Evolutionary conservation across 805 yeast species (phyloP).

Genomic region (Myxozyma udenii): DNA sequence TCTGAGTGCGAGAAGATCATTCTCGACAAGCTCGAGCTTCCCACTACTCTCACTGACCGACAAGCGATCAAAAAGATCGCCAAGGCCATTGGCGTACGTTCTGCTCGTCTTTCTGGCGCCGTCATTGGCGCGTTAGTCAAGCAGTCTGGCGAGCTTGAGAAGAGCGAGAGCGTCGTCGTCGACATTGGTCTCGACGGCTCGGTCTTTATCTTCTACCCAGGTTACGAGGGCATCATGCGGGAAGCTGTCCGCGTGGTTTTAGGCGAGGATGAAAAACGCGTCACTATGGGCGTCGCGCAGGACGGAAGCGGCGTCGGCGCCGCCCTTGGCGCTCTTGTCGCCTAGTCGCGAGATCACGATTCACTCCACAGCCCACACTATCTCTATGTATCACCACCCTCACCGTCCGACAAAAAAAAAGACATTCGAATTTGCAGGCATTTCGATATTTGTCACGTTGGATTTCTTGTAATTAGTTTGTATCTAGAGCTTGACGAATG

Average conservation of each 20-base stretch:
- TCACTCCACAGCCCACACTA: neutral
- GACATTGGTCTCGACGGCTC: constrained; percentile 97
- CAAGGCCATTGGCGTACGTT: constrained; percentile 76
- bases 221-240: constrained; percentile 73
- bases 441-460: too few species aligned
- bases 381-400: too few species aligned
- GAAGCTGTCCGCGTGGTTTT: constrained; percentile 68
- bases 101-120: constrained; percentile 86
- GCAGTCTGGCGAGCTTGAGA: constrained; percentile 64
- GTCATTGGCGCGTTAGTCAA: constrained; percentile 80
- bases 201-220: constrained; percentile 89
- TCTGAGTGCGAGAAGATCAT: constrained; percentile 49
- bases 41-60: constrained; percentile 65
- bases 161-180: constrained; percentile 74
- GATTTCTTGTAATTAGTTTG: too few species aligned
- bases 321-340: constrained; percentile 71
- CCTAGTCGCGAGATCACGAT: neutral
- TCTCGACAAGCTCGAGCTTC: constrained; percentile 55
- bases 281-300: constrained; percentile 76
- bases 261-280: constrained; percentile 62
- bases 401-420: too few species aligned
- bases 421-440: too few species aligned
- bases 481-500: too few species aligned
- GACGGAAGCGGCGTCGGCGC: constrained; percentile 99
- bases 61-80: constrained; percentile 67